A percentile compares a stretch with the other conserved stretches of the same genome.
These are phyloP conservation scores for Sicyos baderoa DNA, from an alignment of 306 rosid species.

Conservation along the genomic window DNA sequence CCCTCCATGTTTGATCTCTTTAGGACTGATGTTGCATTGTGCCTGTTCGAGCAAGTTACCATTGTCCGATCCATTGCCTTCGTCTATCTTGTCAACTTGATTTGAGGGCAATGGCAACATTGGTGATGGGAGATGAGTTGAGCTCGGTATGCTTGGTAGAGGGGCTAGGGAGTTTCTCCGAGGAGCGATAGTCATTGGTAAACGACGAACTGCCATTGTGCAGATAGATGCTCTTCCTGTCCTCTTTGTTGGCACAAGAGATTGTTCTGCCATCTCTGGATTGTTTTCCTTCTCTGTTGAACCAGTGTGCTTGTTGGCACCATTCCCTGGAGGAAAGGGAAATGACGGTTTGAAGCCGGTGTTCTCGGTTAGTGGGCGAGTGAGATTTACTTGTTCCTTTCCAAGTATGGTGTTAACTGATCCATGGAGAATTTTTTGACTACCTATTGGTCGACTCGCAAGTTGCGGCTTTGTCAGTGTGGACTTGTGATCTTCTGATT, in stretches of 20 bases:
- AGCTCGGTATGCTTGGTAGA: conserved; percentile 46
- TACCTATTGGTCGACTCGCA: conserved; percentile 38
- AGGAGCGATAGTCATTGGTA: conserved; percentile 43
- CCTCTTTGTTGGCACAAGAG: conserved; percentile 50
- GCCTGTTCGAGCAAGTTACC: conserved; percentile 38
- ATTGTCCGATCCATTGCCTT: conserved; percentile 33
- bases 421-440: conserved; percentile 48
- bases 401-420: conserved; percentile 18
- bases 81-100: conserved; percentile 44
- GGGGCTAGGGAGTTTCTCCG: conserved; percentile 87
- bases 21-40: conserved; percentile 62
- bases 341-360: conserved; percentile 33
- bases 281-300: conserved; percentile 74
- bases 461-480: conserved; percentile 39
- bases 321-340: conserved; percentile 43
- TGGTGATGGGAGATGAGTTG: conserved; percentile 39
- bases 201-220: conserved; percentile 37
- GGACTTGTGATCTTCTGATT: conserved; percentile 49
- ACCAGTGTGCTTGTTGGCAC: conserved; percentile 43
- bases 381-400: conserved; percentile 44
- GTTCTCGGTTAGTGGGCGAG: conserved; percentile 54
- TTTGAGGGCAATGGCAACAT: conserved; percentile 32
- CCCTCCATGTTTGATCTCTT: conserved; percentile 42
- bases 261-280: conserved; percentile 48
- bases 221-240: conserved; percentile 71